Evolutionary conservation across 1,139 yeast species (phyloP).

Genomic region (Geotrichum bryndzae): DNA sequence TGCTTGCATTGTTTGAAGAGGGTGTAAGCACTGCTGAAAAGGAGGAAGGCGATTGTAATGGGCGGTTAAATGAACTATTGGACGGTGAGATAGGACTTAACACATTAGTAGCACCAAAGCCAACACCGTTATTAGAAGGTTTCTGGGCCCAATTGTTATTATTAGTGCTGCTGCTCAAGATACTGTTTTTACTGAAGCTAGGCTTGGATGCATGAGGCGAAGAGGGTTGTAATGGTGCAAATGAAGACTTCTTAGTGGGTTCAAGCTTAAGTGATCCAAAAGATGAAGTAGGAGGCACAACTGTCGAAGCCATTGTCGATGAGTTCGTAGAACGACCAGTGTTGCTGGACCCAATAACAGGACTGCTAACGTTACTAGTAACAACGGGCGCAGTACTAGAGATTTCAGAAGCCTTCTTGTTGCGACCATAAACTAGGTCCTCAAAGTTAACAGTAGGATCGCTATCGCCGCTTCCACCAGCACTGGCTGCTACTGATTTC

Average conservation of each 20-base stretch:
- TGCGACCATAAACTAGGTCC: constrained; percentile 16
- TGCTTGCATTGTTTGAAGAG: background rate
- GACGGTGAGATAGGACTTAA: background rate
- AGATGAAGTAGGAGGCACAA: constrained; percentile 1
- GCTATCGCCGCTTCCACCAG: background rate
- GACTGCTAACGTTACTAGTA: background rate
- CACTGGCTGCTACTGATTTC: background rate
- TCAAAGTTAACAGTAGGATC: constrained; percentile 13
- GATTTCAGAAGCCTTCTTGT: constrained; percentile 1
- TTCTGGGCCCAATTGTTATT: background rate
- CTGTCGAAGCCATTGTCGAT: background rate
- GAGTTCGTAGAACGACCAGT: background rate
- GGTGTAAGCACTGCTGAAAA: background rate
- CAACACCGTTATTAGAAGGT: background rate
- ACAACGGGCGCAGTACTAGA: background rate
- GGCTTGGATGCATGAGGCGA: background rate
- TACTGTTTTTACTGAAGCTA: background rate
- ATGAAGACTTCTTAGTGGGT: constrained; percentile 2
- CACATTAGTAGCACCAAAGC: constrained; percentile 1
- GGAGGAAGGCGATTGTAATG: background rate
- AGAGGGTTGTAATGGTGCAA: background rate
- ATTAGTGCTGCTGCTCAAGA: background rate
- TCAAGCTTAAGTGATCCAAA: constrained; percentile 17
- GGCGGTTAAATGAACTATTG: background rate
- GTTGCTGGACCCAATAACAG: background rate